Percentiles rank a stretch among this genome's conserved stretches.
phyloP scores from a whole-genome alignment of 2,329 filamentous ascomycete species.

The Xylaria sp. region DNA sequence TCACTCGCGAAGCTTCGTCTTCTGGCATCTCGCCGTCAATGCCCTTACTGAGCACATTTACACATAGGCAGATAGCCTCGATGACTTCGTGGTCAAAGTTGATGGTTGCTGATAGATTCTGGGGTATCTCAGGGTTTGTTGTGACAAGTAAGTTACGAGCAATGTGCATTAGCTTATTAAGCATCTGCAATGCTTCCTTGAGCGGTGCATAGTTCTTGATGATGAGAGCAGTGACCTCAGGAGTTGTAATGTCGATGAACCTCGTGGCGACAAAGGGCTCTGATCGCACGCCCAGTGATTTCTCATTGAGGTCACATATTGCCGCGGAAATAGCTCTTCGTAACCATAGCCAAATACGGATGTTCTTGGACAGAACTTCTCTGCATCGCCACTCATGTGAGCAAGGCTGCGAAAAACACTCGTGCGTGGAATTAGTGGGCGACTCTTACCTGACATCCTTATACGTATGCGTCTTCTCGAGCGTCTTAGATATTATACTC shows the following conservation, averaged over 20 bases:
- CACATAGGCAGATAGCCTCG: constrained; percentile 71
- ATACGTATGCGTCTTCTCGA: constrained; percentile 71
- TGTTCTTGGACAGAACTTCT: constrained; percentile 69
- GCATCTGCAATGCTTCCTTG: constrained; percentile 69
- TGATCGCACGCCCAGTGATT: constrained; percentile 66
- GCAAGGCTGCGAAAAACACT: background rate
- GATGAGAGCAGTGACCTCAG: constrained; percentile 71
- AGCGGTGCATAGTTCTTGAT: constrained; percentile 69
- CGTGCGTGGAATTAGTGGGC: background rate
- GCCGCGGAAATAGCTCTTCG: constrained; percentile 70
- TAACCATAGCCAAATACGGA: constrained; percentile 73
- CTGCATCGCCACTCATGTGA: constrained; percentile 49
- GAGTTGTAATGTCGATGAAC: constrained; percentile 62
- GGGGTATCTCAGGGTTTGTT: constrained; percentile 70
- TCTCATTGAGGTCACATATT: constrained; percentile 67
- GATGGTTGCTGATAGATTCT: constrained; percentile 72
- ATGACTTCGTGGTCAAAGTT: constrained; percentile 74
- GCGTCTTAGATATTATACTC: constrained; percentile 67
- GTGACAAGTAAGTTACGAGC: constrained; percentile 72
- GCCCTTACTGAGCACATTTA: constrained; percentile 74
- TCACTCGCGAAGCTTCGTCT: constrained; percentile 66
- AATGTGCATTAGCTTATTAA: constrained; percentile 75
- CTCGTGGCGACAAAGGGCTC: constrained; percentile 65
- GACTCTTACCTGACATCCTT: constrained; percentile 65
- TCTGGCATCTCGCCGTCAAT: constrained; percentile 70